A percentile compares a stretch with the other conserved stretches of the same genome.
These are phyloP conservation scores for Kodamaea restingae DNA, from an alignment of 805 yeast species.

Conservation along the genomic window DNA sequence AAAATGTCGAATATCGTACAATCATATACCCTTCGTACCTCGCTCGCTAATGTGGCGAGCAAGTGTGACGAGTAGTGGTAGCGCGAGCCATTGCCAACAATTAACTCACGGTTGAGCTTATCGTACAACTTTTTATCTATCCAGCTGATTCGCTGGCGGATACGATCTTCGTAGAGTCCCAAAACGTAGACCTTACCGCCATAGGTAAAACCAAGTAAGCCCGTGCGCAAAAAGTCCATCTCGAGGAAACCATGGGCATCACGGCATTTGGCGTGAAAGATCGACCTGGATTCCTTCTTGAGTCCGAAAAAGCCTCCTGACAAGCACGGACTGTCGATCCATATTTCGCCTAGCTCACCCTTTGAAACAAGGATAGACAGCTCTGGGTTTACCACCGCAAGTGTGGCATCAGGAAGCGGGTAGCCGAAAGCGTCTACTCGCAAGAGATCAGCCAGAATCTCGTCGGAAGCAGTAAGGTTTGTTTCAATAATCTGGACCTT, in stretches of 20 bases:
- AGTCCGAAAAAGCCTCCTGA: conserved; percentile 87
- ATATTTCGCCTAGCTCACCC: conserved; percentile 88
- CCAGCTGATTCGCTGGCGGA: conserved; percentile 72
- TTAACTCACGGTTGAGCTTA: conserved; percentile 25
- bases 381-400: conserved; percentile 94
- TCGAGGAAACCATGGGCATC: conserved; percentile 69
- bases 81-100: conserved; percentile 40
- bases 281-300: conserved; percentile 59
- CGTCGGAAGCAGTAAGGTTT: conserved; percentile 49
- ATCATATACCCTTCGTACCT: conserved; percentile 77
- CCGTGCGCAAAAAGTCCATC: conserved; percentile 83
- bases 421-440: conserved; percentile 90
- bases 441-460: conserved; percentile 36
- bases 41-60: conserved; percentile 76
- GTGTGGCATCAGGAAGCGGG: conserved; percentile 89
- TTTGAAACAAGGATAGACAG: conserved; percentile 68
- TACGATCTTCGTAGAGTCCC: conserved; percentile 88
- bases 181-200: conserved; percentile 85
- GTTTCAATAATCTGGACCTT: conserved; percentile 62
- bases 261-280: conserved; percentile 78
- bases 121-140: conserved; percentile 45
- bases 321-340: conserved; percentile 93
- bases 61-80: conserved; percentile 87
- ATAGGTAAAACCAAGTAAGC: conserved; percentile 81
- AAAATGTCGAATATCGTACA: conserved; percentile 87